Evolutionary conservation across 768 basidiomycete genomes (phyloP), one percentile per base, ranked within the genome.

Genomic region (Trametes sanguinea): DNA sequence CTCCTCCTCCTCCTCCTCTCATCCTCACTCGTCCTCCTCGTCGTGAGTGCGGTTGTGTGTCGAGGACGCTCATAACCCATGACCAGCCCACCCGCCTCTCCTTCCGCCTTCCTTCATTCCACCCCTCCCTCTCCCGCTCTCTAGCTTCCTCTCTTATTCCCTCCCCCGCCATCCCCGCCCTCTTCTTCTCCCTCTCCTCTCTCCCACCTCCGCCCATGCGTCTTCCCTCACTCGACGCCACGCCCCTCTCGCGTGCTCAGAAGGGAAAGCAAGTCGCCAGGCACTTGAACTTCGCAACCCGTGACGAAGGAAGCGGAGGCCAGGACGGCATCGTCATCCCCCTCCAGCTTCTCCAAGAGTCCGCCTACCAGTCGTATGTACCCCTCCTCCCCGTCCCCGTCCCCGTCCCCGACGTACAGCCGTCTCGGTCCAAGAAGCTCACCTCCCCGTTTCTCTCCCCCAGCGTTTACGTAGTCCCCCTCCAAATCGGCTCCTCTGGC

Each of bases 341-440:
- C 22, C 69, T 90, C 63, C 73, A 84, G 56, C 74, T 86, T 71
- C 76, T 85, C n/a, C 80, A 80, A 1, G 79, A 76, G 42, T 81
- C 81, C 14, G 72, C 80, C 6, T 85, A 78, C 65, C 81, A 87
- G 66, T 79, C 85, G 89, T 90, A 73, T 77, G 87, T 84, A 35
- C 50, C 6, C 40, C 29, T 53, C 40, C 51, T 22, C 50, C 8
- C 11, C 35, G 35, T 11, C 35, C 11, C 35, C 35, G 5, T 10
- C 35, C 35, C 6, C 35, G 35, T 37, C 35, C 35, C 6, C 35
- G 6, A 22, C 22, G 22, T 22, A 22, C 22, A 22, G 22, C 35
- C 35, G 6, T 11, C 35, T 11, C 6, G 6, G 35, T 37, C 35
- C 35, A 11, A 6, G 6, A 37, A 37, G 35, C 35, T 37, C 35